These are phyloP conservation scores for Dendrobium huoshanense DNA, from an alignment of 106 monocot species.

Conservation along the genomic window DNA sequence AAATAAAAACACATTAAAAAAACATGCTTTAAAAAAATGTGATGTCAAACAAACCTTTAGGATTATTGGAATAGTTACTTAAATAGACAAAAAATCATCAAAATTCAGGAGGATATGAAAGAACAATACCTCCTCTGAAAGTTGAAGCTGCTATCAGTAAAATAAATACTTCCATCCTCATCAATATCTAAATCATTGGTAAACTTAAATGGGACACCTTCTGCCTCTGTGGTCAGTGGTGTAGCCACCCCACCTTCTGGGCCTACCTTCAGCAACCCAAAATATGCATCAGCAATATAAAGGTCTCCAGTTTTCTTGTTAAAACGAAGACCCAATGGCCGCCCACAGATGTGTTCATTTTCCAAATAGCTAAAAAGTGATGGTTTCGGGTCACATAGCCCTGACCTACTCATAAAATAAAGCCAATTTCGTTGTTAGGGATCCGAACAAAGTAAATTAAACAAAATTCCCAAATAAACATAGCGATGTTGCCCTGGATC, in stretches of 20 bases:
- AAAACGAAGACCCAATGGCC: conserved; percentile 52
- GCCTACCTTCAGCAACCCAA: conserved; percentile 59
- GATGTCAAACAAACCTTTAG: too few species aligned
- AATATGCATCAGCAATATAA: conserved; percentile 75
- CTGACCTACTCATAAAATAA: conserved; percentile 24
- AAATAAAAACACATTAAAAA: too few species aligned
- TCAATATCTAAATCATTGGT: conserved; percentile 66
- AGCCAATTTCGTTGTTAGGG: background rate
- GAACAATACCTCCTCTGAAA: conserved; percentile 51
- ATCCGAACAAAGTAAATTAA: background rate
- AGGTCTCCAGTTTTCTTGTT: conserved; percentile 50
- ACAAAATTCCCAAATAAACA: background rate
- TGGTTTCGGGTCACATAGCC: conserved; percentile 41
- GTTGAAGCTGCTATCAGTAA: conserved; percentile 66
- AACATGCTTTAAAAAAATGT: too few species aligned
- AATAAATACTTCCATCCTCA: conserved; percentile 53
- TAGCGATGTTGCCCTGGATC: too few species aligned
- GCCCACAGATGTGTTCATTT: conserved; percentile 56
- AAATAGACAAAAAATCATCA: background rate
- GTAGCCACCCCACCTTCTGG: conserved; percentile 57
- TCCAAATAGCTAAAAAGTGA: conserved; percentile 41
- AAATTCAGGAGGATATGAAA: conserved; percentile 6
- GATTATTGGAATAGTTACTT: background rate
- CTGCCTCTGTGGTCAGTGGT: conserved; percentile 35
- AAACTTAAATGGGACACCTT: conserved; percentile 49